phyloP scores from a whole-genome alignment of 768 basidiomycete species.

The button mushroom (Agaricus bisporus) region DNA sequence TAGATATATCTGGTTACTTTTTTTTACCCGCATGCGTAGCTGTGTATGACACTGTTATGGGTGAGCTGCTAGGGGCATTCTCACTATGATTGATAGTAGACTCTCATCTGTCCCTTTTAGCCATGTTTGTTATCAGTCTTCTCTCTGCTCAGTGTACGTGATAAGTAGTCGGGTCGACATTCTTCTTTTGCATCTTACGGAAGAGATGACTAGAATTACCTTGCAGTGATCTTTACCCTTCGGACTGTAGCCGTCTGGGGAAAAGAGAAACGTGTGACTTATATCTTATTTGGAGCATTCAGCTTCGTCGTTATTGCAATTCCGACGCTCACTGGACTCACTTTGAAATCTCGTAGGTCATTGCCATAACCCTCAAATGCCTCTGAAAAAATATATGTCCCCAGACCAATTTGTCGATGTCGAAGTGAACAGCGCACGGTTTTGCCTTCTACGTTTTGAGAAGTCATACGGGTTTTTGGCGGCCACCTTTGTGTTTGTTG shows the following conservation, averaged over 20 bases:
- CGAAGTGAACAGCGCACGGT: no score
- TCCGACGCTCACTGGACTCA: neutral
- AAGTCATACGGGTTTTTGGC: neutral
- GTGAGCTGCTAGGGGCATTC: no score
- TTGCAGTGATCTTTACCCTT: conserved; percentile 1
- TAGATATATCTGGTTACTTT: no score
- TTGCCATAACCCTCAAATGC: no score
- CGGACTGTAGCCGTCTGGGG: conserved; percentile 1
- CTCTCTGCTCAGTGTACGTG: neutral
- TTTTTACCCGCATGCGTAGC: no score
- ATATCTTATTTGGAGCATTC: neutral
- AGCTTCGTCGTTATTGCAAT: neutral
- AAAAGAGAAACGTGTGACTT: neutral
- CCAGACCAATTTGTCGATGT: no score
- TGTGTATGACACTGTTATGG: no score
- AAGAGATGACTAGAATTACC: no score
- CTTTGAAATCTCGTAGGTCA: neutral
- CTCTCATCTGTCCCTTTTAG: no score
- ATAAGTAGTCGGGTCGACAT: neutral
- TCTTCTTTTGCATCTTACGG: neutral
- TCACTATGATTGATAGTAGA: no score
- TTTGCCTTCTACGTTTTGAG: neutral
- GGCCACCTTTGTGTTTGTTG: neutral
- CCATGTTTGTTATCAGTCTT: no score
- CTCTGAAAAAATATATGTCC: neutral